Base-by-base conservation (phyloP, 495 filamentous ascomycete genomes). In the Aspergillus sclerotioniger region DNA sequence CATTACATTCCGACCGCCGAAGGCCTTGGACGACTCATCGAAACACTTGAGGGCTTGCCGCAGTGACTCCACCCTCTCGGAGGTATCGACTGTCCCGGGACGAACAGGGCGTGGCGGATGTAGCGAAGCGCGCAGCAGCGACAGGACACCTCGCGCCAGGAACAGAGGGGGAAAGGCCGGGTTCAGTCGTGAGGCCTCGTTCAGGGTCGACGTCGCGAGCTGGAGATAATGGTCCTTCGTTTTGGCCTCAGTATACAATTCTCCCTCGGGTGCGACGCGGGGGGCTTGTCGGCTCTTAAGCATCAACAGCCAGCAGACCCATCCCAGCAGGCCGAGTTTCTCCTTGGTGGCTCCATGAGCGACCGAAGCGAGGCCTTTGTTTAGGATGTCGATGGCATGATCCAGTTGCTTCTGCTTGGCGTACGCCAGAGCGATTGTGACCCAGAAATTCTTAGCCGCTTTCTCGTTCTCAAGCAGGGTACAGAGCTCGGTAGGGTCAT, bases 401-500 rank as follows among this genome's bases (percentile, higher is more conserved):
- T 96, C 91, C 44, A 92, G 81, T 73, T 96, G 93, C 37, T 87
- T 84, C 71, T 96, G 91, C 74, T 97, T 98, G 25, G 93, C 92
- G 67, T 98, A 98, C n/a, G 93, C 95, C 33, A 97, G 82, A 31
- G 94, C 90, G 60, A 97, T 91, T 13, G 90, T 91, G 79, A 98
- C 91, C 94, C 94, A 98, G 66, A 91, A 93, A 31, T 85, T 88
- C 60, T 91, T 87, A 17, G 87, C 88, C 3, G 91, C 90, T 57
- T 86, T 84, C 69, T 98, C 94, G 59, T 92, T 94, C 70, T 98
- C 94, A 53, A 98, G 82, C 39, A 98, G 79, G 2, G 89, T 91
- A 74, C 94, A 98, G 9, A 98, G 81, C 73, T 98, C 94, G 35
- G 91, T 96, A 2, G 93, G 93, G 64, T 98, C 94, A 65, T 98